A percentile compares a stretch with the other conserved stretches of the same genome.
Evolutionary conservation across 306 rosid genomes (phyloP).

Genomic region (Begonia loranthoides): DNA sequence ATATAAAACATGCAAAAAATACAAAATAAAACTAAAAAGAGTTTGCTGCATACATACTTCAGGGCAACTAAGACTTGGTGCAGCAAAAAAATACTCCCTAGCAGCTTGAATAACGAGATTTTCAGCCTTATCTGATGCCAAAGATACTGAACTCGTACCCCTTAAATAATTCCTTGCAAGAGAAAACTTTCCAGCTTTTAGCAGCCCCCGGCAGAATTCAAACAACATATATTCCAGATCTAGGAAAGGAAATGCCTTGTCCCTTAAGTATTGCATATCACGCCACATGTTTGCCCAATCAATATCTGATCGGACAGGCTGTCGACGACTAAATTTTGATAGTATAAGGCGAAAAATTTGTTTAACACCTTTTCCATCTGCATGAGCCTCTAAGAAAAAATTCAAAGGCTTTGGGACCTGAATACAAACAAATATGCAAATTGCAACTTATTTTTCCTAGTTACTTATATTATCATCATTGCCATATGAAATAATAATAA

Average conservation of each 20-base stretch:
- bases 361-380: conserved; percentile 80
- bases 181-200: conserved; percentile 95
- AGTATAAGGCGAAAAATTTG: conserved; percentile 95
- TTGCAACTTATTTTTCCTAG: background rate
- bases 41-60: conserved; percentile 55
- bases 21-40: too few relatives aligned
- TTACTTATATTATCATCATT: background rate
- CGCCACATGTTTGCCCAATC: conserved; percentile 99
- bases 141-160: conserved; percentile 89
- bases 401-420: conserved; percentile 94
- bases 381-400: conserved; percentile 57
- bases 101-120: conserved; percentile 96
- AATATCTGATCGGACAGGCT: conserved; percentile 75
- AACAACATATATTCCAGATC: conserved; percentile 74
- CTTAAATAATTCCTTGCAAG: conserved; percentile 89
- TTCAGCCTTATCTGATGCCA: conserved; percentile 88
- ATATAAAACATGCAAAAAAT: too few relatives aligned
- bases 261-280: conserved; percentile 83
- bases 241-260: conserved; percentile 80
- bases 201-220: conserved; percentile 93
- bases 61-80: conserved; percentile 81
- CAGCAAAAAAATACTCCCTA: conserved; percentile 91
- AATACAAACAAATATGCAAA: conserved; percentile 2
- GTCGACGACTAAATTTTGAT: conserved; percentile 85
- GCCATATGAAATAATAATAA: too few relatives aligned